phyloP scores from a whole-genome alignment of 441 rosid species.

The Euphorbia celastroides region DNA sequence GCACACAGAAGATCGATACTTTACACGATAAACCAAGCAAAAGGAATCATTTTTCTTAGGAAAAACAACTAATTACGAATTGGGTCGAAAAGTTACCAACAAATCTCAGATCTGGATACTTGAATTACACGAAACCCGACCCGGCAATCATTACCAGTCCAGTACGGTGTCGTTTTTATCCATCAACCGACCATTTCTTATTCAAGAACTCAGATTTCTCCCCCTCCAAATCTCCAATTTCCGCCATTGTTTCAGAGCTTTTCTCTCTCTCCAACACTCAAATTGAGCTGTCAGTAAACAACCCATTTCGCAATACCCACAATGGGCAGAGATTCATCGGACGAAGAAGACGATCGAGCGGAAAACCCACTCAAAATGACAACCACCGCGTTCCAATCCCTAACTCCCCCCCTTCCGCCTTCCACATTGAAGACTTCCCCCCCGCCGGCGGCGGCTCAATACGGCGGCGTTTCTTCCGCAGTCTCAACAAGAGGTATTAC shows the following conservation, averaged over 20 bases:
- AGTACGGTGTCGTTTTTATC: constrained; percentile 6
- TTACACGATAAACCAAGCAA: neutral
- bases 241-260: neutral
- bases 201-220: neutral
- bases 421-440: constrained; percentile 47
- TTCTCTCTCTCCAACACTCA: no score
- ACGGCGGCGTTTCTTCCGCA: constrained; percentile 31
- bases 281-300: no score
- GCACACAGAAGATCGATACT: neutral
- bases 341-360: constrained; percentile 71
- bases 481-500: constrained; percentile 33
- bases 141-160: neutral
- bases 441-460: constrained; percentile 18
- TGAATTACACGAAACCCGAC: neutral
- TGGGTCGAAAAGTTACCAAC: neutral
- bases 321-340: constrained; percentile 59
- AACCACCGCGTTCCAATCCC: constrained; percentile 15
- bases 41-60: no score
- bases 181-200: constrained; percentile 7
- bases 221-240: neutral
- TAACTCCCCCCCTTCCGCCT: constrained; percentile 28
- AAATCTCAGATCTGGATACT: constrained; percentile 1
- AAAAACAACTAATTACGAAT: no score
- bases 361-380: constrained; percentile 27
- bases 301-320: no score